phyloP scores from a whole-genome alignment of 139 green algal genomes.

The Chlamydomonas sp. region DNA sequence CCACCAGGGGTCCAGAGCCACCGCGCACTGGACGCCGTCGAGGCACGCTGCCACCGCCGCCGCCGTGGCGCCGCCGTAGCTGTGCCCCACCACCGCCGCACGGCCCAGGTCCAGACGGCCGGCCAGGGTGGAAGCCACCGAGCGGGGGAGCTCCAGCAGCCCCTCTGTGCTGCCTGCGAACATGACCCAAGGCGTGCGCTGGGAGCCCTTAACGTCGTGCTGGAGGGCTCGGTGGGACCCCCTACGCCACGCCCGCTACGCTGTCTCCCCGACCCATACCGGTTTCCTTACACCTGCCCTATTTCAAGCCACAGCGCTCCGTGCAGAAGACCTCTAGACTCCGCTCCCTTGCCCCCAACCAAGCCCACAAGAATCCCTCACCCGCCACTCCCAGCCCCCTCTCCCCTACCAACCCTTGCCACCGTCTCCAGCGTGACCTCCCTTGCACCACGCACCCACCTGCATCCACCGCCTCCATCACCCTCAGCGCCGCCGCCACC shows the following conservation, averaged over 20 bases:
- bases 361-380: too few species aligned
- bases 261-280: too few species aligned
- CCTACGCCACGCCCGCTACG: too few species aligned
- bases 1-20: conserved; percentile 76
- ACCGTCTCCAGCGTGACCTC: not conserved
- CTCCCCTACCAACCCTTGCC: not conserved
- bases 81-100: conserved; percentile 64
- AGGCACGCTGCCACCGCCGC: conserved; percentile 52
- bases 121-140: conserved; percentile 25
- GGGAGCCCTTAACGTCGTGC: not conserved
- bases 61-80: conserved; percentile 72
- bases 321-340: too few species aligned
- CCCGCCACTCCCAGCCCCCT: not conserved
- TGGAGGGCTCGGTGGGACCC: not conserved
- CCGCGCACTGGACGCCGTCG: conserved; percentile 42
- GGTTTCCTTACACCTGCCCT: too few species aligned
- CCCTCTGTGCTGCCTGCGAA: not conserved
- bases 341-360: too few species aligned
- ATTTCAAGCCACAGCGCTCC: too few species aligned
- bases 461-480: conserved; percentile 5
- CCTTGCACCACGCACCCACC: conserved; percentile 1
- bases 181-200: not conserved
- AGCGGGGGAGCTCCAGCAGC: conserved; percentile 2
- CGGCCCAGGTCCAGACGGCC: conserved; percentile 55
- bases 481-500: conserved; percentile 12